A percentile compares a stretch with the other conserved stretches of the same genome.
Evolutionary conservation across 495 filamentous ascomycete species (phyloP).

Genomic region (Xylona heveae): DNA sequence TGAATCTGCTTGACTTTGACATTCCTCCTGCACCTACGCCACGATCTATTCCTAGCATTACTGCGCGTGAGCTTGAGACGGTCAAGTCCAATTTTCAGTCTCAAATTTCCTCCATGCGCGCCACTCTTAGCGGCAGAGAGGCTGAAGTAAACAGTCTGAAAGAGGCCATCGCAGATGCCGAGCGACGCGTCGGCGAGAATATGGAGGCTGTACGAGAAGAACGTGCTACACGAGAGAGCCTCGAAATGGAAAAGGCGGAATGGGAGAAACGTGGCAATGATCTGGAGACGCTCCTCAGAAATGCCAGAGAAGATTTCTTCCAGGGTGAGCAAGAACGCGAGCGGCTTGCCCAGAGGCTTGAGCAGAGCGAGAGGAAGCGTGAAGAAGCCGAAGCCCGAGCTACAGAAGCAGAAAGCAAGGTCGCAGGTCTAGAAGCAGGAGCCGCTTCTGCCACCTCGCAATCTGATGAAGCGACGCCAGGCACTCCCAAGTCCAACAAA

Average conservation of each 20-base stretch:
- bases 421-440: conserved; percentile 40
- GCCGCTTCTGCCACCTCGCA: conserved; percentile 1
- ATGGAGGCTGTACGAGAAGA: conserved; percentile 63
- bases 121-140: conserved; percentile 74
- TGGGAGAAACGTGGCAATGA: conserved; percentile 73
- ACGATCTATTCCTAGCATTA: conserved; percentile 74
- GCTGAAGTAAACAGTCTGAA: conserved; percentile 74
- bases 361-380: conserved; percentile 53
- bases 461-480: conserved; percentile 1
- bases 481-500: conserved; percentile 10
- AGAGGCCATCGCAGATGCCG: conserved; percentile 66
- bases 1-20: conserved; percentile 77
- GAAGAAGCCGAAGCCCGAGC: conserved; percentile 32
- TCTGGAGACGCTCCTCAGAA: conserved; percentile 59
- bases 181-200: conserved; percentile 74
- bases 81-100: conserved; percentile 77
- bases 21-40: conserved; percentile 78
- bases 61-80: conserved; percentile 76
- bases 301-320: conserved; percentile 63
- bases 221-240: conserved; percentile 36
- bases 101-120: conserved; percentile 75
- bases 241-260: conserved; percentile 55
- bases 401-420: conserved; percentile 51
- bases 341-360: conserved; percentile 40
- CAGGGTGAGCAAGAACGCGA: conserved; percentile 56